Evolutionary conservation across 2,329 filamentous ascomycete genomes (phyloP), one percentile per base, ranked within the genome.

Genomic region (Macroventuria anomochaeta): DNA sequence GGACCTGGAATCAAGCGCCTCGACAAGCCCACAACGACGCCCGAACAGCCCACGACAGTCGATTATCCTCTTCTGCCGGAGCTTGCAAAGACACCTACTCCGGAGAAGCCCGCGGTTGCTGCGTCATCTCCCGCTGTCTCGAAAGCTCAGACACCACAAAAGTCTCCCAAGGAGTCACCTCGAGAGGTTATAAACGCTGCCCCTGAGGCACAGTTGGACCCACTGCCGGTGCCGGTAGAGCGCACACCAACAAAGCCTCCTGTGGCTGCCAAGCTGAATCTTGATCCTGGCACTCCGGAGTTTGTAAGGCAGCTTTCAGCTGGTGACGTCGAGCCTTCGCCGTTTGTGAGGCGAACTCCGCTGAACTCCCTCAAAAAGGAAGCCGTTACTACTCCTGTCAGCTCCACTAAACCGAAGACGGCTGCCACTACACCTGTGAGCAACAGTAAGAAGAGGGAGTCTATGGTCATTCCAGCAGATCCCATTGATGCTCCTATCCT

Each of bases 1-100:
- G 80, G 78, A 5, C 65, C 68, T 7, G 77, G 76, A 29, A 79
- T 81, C 49, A 73, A 67, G 53, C 62, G 60, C 28, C 21, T 58
- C 18, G 59, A 44, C 5, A 55, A 55, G n/a, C 41, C 40, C 37
- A 33, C 54, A 21, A 33, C 60, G 29, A 65, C 63, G 15, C 62
- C 67, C 2, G 65, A 64, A 26, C 62, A 64, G 25, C 41, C 59
- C n/a, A 39, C 37, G 15, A 44, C 52, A 17, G 58, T 56, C 13
- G 41, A 34, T 3, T 49, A 53, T 8, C 55, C 59, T 4, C n/a
- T 33, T 10, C 23, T 58, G 20, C 40, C 44, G n/a, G 46, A 53
- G 20, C 20, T 47, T 8, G 10, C 42, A 2, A 53, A 21, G 28
- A 48, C 47, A 18, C 53, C 53, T 10, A 48, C 48, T n/a, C 53